Conservation (phyloP, 495 filamentous ascomycete species). For the Tricharina praecox region DNA sequence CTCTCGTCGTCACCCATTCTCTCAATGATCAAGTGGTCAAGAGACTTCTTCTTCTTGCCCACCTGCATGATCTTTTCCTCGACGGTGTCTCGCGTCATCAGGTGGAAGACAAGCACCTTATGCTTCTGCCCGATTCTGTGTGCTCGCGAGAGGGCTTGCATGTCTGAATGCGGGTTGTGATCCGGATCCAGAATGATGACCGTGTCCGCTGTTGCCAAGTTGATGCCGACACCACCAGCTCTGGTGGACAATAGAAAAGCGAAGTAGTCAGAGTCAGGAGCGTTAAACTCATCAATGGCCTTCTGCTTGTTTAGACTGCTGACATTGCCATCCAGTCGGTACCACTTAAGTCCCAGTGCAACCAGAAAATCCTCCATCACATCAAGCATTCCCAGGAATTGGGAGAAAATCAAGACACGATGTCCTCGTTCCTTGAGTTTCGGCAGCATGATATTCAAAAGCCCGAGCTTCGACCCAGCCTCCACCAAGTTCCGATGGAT, state of each 20-base stretch:
- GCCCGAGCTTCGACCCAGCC: slow-evolving; percentile 74
- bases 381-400: slow-evolving; percentile 77
- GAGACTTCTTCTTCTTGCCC: slow-evolving; percentile 81
- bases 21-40: slow-evolving; percentile 88
- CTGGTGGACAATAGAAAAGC: slow-evolving; percentile 85
- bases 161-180: slow-evolving; percentile 96
- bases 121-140: slow-evolving; percentile 93
- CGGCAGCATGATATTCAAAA: slow-evolving; percentile 78
- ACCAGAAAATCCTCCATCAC: slow-evolving; percentile 81
- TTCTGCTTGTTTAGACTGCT: slow-evolving; percentile 73
- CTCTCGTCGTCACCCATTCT: slow-evolving; percentile 67
- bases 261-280: slow-evolving; percentile 61
- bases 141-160: slow-evolving; percentile 83
- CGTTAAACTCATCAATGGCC: slow-evolving; percentile 85
- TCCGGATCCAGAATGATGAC: slow-evolving; percentile 97
- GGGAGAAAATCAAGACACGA: slow-evolving; percentile 86
- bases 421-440: slow-evolving; percentile 80
- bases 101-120: slow-evolving; percentile 84
- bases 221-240: slow-evolving; percentile 92
- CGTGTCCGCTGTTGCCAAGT: slow-evolving; percentile 90
- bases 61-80: slow-evolving; percentile 97
- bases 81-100: slow-evolving; percentile 71
- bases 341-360: slow-evolving; percentile 48
- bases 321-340: slow-evolving; percentile 74
- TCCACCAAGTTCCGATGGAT: slow-evolving; percentile 70